Evolutionary conservation across 345 rosid genomes (phyloP).

Genomic region (Physaria fendleri): DNA sequence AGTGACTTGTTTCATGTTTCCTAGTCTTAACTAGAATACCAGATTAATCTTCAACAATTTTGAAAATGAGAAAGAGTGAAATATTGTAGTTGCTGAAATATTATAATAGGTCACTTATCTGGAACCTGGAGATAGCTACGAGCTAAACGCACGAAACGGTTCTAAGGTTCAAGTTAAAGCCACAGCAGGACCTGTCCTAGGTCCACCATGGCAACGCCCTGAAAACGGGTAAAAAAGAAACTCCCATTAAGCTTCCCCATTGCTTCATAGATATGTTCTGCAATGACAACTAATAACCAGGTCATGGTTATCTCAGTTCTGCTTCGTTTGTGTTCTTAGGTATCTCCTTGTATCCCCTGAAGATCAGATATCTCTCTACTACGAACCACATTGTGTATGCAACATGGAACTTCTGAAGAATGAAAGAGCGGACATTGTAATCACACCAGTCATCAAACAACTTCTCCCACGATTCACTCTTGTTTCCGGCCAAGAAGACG

Average conservation of each 20-base stretch:
- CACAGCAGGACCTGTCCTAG: conserved; percentile 83
- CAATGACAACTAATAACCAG: not conserved
- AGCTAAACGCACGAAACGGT: conserved; percentile 43
- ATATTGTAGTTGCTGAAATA: not conserved
- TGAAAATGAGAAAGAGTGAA: not conserved
- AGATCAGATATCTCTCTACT: conserved; percentile 64
- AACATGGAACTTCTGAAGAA: conserved; percentile 47
- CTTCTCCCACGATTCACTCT: conserved; percentile 82
- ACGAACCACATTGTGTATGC: conserved; percentile 86
- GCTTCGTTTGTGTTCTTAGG: conserved; percentile 23
- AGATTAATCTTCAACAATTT: not conserved
- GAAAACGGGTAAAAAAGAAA: conserved; percentile 65
- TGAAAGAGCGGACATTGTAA: conserved; percentile 70
- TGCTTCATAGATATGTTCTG: not conserved
- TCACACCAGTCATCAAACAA: conserved; percentile 88
- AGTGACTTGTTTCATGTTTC: conserved; percentile 16
- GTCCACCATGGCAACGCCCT: conserved; percentile 99
- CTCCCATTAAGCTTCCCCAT: not conserved
- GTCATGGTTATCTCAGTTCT: not conserved
- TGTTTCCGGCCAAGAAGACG: conserved; percentile 97
- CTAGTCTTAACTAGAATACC: not conserved
- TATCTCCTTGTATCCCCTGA: conserved; percentile 54
- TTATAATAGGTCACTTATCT: conserved; percentile 60
- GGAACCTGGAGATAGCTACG: conserved; percentile 66
- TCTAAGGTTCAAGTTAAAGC: conserved; percentile 56